Conservation (phyloP, 148 eudicot genomes). For the Chenopodium quinoa region DNA sequence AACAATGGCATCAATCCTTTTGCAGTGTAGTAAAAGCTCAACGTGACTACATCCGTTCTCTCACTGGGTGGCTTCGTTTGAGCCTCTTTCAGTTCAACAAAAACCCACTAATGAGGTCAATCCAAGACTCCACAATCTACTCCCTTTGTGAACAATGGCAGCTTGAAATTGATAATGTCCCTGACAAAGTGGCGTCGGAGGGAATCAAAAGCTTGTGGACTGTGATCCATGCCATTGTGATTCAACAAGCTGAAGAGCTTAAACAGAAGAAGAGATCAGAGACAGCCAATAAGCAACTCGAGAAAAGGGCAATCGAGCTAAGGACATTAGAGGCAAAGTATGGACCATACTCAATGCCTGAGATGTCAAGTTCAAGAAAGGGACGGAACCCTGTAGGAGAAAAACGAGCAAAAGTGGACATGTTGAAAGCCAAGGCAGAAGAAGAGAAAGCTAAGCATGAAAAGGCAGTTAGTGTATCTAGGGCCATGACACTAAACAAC, state of each 20-base stretch:
- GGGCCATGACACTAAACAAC: constrained; percentile 80
- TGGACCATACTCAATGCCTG: constrained; percentile 48
- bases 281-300: constrained; percentile 64
- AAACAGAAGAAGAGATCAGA: constrained; percentile 81
- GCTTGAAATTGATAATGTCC: constrained; percentile 58
- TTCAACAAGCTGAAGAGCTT: constrained; percentile 70
- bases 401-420: constrained; percentile 62
- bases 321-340: constrained; percentile 56
- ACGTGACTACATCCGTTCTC: constrained; percentile 66
- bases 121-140: constrained; percentile 73
- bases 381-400: constrained; percentile 55
- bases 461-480: constrained; percentile 60
- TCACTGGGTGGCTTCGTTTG: constrained; percentile 93
- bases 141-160: constrained; percentile 94
- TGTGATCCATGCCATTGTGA: constrained; percentile 66
- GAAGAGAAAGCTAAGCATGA: constrained; percentile 84
- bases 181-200: constrained; percentile 88
- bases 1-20: constrained; percentile 88
- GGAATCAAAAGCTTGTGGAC: constrained; percentile 69
- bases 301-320: constrained; percentile 57
- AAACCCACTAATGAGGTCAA: constrained; percentile 43
- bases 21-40: constrained; percentile 71
- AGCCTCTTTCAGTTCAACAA: constrained; percentile 77
- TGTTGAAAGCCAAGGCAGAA: constrained; percentile 59
- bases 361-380: constrained; percentile 30